Base-by-base conservation (phyloP, 352 stramenopile species). In the Globisporangium ultimum region DNA sequence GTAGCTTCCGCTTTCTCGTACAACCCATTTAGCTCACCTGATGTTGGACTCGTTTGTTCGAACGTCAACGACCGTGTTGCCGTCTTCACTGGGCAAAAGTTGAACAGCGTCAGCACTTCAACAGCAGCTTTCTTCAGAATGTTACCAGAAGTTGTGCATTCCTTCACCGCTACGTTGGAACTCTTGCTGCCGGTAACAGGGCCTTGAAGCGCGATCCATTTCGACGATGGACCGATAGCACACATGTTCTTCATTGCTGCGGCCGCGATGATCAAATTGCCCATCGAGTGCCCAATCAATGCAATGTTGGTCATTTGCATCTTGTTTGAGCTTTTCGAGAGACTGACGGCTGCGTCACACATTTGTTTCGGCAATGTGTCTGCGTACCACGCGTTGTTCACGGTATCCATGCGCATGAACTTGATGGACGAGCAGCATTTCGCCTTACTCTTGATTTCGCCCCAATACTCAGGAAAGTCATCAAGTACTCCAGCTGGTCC, bases 161-260 rank as follows among this genome's bases (percentile, higher is more conserved):
- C 61, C 15, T 59, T 50, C 14, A 69, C 22, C 20, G 70, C 59
- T 12, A 60, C 41, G 21, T 68, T 76, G 41, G 60, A 58, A 0
- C 56, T 72, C 42, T 57, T 62, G 5, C 57, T 69, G 17, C 69
- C 68, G 15, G 48, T 24, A 17, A 84, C 67, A 1, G 74, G 74
- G 0, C 61, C 71, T 47, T 70, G 20, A 14, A 84, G 58, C 1
- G 71, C 69, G 32, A 80, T 70, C 74, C 74, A 84, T 49, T 75
- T 76, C 52, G 71, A 69, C 17, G 56, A 65, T 0, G 22, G 17
- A 13, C 63, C 58, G 48, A 84, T 61, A 11, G 34, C 42, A 54
- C 74, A 84, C 34, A 68, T 57, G n/a, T 58, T 51, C 8, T 53
- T 55, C 24, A 72, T 58, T 2, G 74, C 20, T 0, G 67, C 67